Percentiles rank a stretch among this genome's conserved stretches.
phyloP scores from a whole-genome alignment of 2,329 filamentous ascomycete genomes.

The Dryadomyces sulphureus region DNA sequence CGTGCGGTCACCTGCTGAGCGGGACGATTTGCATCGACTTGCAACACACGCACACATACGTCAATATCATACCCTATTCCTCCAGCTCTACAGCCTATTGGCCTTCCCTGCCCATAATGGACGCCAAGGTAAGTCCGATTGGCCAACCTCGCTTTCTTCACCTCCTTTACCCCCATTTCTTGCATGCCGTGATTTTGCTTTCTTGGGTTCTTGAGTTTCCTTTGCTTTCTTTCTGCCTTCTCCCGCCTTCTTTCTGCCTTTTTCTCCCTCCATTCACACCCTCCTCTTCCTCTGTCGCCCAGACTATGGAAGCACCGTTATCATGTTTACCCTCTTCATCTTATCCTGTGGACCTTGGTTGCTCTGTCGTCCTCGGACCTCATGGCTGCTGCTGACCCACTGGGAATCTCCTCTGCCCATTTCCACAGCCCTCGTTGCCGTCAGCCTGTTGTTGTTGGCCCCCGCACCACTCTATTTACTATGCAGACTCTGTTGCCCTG shows the following conservation, averaged over 20 bases:
- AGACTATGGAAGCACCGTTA: not conserved
- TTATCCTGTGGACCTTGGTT: not conserved
- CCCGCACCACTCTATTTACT: not conserved
- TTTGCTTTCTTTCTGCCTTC: not conserved
- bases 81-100: not conserved
- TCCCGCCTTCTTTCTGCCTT: not conserved
- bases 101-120: not conserved
- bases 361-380: not conserved
- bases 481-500: not conserved
- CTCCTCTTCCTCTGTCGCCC: not conserved
- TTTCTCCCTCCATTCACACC: not conserved
- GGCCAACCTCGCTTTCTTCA: too few relatives aligned
- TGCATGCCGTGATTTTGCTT: not conserved
- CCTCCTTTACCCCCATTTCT: too few relatives aligned
- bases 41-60: not conserved
- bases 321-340: not conserved
- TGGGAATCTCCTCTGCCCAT: not conserved
- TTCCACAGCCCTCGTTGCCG: too few relatives aligned
- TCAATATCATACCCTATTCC: not conserved
- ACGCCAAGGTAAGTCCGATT: conserved; percentile 3
- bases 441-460: not conserved
- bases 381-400: conserved; percentile 1
- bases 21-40: not conserved
- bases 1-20: not conserved
- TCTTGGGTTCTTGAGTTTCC: too few relatives aligned